Conservation (phyloP, 345 rosid genomes). For the Boechera divaricarpa region DNA sequence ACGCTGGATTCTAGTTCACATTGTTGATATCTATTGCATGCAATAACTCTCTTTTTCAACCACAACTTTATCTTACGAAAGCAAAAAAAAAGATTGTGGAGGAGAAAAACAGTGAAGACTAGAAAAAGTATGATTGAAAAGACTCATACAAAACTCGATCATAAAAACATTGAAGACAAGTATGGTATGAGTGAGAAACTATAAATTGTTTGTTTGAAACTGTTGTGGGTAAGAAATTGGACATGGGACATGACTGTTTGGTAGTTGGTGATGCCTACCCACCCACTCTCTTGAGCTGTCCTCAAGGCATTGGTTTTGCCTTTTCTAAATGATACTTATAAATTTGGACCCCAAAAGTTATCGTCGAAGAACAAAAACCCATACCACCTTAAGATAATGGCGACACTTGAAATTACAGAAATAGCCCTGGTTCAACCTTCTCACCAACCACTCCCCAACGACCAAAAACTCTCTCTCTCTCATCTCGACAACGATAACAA, state of each 20-base stretch:
- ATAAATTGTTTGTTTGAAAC: background rate
- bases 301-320: conserved; percentile 36
- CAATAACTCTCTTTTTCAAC: background rate
- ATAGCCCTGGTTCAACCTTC: conserved; percentile 60
- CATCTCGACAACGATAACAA: conserved; percentile 73
- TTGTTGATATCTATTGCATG: background rate
- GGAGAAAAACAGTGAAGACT: conserved; percentile 1
- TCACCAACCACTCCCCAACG: conserved; percentile 50
- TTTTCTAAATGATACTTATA: conserved; percentile 14
- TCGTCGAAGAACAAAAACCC: conserved; percentile 10
- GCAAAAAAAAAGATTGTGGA: background rate
- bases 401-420: conserved; percentile 52
- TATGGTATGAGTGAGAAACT: background rate
- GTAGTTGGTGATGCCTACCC: conserved; percentile 25
- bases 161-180: conserved; percentile 1
- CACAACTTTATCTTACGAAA: background rate
- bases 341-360: conserved; percentile 12
- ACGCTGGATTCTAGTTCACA: background rate
- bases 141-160: conserved; percentile 4
- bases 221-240: conserved; percentile 21
- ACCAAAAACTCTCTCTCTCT: conserved; percentile 68
- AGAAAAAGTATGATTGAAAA: background rate
- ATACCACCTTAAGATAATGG: conserved; percentile 27
- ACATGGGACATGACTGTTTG: conserved; percentile 35
- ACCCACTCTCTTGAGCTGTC: conserved; percentile 18